Evolutionary conservation across 2,329 filamentous ascomycete genomes (phyloP), one percentile per base, ranked within the genome.

Genomic region (Alternaria arbusti): DNA sequence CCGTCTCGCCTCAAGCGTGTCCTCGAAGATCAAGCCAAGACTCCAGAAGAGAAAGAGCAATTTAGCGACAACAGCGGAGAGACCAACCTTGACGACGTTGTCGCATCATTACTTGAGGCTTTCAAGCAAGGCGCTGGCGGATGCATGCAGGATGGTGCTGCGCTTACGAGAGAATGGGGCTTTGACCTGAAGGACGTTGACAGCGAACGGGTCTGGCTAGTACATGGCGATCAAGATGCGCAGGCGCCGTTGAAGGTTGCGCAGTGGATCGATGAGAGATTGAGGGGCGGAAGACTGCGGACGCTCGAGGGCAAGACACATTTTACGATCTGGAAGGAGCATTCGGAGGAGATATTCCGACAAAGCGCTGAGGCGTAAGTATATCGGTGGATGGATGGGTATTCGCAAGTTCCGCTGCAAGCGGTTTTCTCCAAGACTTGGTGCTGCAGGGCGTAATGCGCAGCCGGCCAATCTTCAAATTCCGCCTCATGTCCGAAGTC

Each of bases 171-270:
- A 26, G 52, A 68, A 54, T 71, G 71, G 71, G 70, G 71, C 11
- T 71, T 73, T 61, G 57, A 69, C 12, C 50, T 71, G 30, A 61
- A 57, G 51, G 57, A 70, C 26, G 44, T 71, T 5, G 63, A 72
- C 11, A 62, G 57, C 40, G 64, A 64, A 30, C 68, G 49, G 46
- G 62, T 70, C 6, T 68, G 58, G 59, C 45, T 72, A 40, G 55
- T 72, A 54, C 71, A 73, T 68, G 71, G 70, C 4, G 69, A 70
- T 46, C 59, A 68, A 45, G 71, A 73, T 65, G 45, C 49, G 17
- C 58, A 61, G 17, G 65, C 69, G 45, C 70, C 69, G 15, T 15
- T 71, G 20, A 46, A 62, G 49, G 44, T 65, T 25, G 70, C 69
- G 45, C 59, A 62, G 60, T 72, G 71, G 71, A 67, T 70, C 22